Evolutionary conservation across 345 rosid species (phyloP), one percentile per base, ranked within the genome.

Genomic region (Ceriops decandra): DNA sequence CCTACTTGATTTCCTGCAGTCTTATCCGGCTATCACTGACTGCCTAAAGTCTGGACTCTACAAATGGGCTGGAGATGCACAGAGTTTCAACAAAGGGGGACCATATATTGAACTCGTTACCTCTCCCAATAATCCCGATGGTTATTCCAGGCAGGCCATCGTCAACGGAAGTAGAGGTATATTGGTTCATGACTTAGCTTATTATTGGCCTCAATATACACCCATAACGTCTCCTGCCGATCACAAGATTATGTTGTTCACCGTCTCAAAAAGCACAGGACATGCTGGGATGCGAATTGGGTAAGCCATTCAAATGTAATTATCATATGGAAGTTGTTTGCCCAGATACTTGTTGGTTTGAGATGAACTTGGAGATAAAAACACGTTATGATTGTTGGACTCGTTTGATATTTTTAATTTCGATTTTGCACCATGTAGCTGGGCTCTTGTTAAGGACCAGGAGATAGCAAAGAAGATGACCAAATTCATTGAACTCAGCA

Each of bases 221-320:
- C 92, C 99, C 0, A 88, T 93, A 67, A 68, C 87, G 11, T 75
- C 81, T 7, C 76, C 83, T n/a, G 91, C 92, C 5, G 86, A 91
- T 67, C 86, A 93, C 9, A 88, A 88, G 54, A 84, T 93, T 33
- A 88, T 87, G 92, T 82, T 93, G 42, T 93, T 91, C 83, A 88
- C 96, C 0, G 82, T 85, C 77, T 91, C 98, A 6, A 93, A 93
- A 76, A 77, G 85, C 77, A 91, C 90, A 0, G 97, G 97, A 60
- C 98, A 93, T 54, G 98, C 97, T 53, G 98, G 97, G 65, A 88
- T 83, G 81, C 96, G 97, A 57, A 84, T 93, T 35, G 98, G 98
- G 97, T 93, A 83, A 78, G 80, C 56, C 20, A 11, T 15, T 32
- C 51, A 21, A 5, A 59, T 17, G 15, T 35, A 15, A 42, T 42